Conservation (phyloP, 768 basidiomycete genomes). For the Boletus coccyginus region DNA sequence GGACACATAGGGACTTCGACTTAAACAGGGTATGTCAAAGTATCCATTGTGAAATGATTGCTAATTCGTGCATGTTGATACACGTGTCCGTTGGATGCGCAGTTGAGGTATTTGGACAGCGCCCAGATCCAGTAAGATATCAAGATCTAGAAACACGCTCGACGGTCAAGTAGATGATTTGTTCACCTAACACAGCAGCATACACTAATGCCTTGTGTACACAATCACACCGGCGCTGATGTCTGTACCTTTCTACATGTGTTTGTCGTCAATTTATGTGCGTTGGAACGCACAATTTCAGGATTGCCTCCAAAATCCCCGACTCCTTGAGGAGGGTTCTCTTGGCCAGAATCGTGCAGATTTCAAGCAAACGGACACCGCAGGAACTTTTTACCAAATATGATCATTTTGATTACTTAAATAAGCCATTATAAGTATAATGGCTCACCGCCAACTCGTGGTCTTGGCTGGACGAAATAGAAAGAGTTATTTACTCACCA, state of each 20-base stretch:
- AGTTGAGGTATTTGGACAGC: slow-evolving; percentile 17
- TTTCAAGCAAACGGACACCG: no score
- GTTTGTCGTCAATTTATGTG: not conserved
- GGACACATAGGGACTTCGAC: slow-evolving; percentile 14
- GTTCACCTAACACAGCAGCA: not conserved
- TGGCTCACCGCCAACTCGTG: no score
- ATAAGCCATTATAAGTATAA: no score
- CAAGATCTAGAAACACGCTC: slow-evolving; percentile 1
- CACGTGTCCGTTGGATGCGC: slow-evolving; percentile 22
- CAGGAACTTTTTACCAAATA: no score
- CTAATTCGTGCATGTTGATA: slow-evolving; percentile 16
- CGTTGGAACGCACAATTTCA: not conserved
- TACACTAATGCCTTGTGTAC: not conserved
- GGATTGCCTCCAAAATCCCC: no score
- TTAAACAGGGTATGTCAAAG: slow-evolving; percentile 6
- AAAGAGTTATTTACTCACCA: no score
- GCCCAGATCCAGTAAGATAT: slow-evolving; percentile 22
- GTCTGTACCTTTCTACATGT: not conserved
- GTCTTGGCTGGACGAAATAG: no score
- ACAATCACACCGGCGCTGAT: not conserved
- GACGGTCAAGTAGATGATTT: slow-evolving; percentile 8
- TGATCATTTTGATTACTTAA: no score
- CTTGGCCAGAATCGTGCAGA: no score
- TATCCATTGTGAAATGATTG: slow-evolving; percentile 7
- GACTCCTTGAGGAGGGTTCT: no score